A percentile compares a stretch with the other conserved stretches of the same genome.
Evolutionary conservation across 2,329 filamentous ascomycete species (phyloP).

Genomic region (Balansia obtecta): DNA sequence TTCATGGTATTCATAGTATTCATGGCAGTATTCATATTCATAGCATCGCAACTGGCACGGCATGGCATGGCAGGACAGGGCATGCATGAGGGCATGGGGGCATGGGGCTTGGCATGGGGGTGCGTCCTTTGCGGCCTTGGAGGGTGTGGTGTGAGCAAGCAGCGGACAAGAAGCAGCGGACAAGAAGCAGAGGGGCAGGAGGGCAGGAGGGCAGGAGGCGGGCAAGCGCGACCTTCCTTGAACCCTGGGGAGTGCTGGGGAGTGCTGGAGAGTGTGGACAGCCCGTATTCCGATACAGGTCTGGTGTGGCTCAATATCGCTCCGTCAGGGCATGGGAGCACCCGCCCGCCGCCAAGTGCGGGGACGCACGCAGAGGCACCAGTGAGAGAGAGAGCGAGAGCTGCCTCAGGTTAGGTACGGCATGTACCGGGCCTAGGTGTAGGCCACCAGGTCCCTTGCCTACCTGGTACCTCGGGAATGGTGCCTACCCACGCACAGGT

Average conservation of each 20-base stretch:
- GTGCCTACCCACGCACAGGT: too few relatives aligned
- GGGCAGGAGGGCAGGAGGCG: neutral
- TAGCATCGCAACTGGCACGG: neutral
- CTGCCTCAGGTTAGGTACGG: neutral
- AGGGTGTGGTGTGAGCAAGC: too few relatives aligned
- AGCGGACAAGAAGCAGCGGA: neutral
- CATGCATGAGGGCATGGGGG: too few relatives aligned
- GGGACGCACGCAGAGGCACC: neutral
- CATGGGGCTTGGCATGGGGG: too few relatives aligned
- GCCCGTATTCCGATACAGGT: neutral
- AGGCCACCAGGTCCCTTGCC: too few relatives aligned
- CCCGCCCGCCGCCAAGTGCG: constrained; percentile 4
- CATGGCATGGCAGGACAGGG: too few relatives aligned
- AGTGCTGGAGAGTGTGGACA: neutral
- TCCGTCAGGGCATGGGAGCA: neutral
- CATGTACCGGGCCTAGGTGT: too few relatives aligned
- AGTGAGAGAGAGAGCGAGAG: neutral
- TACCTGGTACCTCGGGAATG: too few relatives aligned
- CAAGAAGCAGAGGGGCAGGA: neutral
- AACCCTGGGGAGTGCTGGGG: neutral
- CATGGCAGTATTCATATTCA: neutral
- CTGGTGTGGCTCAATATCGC: neutral
- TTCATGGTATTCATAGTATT: too few relatives aligned
- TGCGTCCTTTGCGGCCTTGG: constrained; percentile 1
- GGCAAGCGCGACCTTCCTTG: neutral